Evolutionary conservation across 169 alveolate species (phyloP).

Genomic region (Cryptosporidium felis): DNA sequence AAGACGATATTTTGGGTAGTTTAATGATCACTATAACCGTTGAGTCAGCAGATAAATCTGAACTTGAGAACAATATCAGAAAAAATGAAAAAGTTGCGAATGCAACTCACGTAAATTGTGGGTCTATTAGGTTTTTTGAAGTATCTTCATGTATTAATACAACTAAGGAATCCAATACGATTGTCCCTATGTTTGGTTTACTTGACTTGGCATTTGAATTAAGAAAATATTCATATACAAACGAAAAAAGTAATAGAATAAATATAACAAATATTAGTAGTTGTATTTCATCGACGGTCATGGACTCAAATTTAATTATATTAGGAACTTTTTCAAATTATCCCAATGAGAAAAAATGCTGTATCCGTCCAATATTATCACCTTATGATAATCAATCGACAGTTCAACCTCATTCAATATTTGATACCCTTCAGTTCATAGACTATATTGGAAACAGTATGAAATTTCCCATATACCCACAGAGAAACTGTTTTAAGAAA

Average conservation of each 20-base stretch:
- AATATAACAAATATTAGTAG: constrained; percentile 55
- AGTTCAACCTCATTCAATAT: constrained; percentile 54
- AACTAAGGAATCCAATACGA: not conserved
- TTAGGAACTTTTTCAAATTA: constrained; percentile 20
- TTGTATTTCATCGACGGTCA: constrained; percentile 25
- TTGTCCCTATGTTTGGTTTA: constrained; percentile 45
- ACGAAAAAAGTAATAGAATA: constrained; percentile 49
- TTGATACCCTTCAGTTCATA: constrained; percentile 50
- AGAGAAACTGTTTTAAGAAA: constrained; percentile 37
- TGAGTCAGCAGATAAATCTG: constrained; percentile 55
- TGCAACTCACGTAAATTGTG: constrained; percentile 12
- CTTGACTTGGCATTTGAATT: constrained; percentile 56
- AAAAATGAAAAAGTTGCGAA: constrained; percentile 19
- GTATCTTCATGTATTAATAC: constrained; percentile 36
- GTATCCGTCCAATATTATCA: constrained; percentile 36
- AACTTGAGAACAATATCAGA: constrained; percentile 28
- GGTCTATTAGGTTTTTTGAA: constrained; percentile 49
- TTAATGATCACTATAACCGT: constrained; percentile 49
- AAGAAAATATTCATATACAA: constrained; percentile 35
- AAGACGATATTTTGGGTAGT: constrained; percentile 27
- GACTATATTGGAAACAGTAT: constrained; percentile 51
- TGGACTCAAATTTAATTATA: constrained; percentile 25
- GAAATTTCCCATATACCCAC: constrained; percentile 69
- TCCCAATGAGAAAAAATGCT: constrained; percentile 57
- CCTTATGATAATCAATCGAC: constrained; percentile 55